Evolutionary conservation across 495 filamentous ascomycete species (phyloP).

Genomic region (Lindgomyces ingoldianus): DNA sequence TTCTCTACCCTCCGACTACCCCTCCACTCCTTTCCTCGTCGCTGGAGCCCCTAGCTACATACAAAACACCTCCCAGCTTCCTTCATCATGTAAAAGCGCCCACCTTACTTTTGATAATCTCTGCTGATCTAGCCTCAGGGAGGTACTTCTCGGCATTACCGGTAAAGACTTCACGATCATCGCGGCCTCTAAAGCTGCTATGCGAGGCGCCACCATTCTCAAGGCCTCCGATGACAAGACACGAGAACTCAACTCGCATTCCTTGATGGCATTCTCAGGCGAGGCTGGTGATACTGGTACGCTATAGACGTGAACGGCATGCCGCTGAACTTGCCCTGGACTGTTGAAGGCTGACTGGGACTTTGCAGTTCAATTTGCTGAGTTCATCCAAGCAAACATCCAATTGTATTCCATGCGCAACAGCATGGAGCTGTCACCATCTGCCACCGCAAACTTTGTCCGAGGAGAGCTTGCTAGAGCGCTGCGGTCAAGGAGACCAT

Average conservation of each 20-base stretch:
- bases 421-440: conserved; percentile 81
- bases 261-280: conserved; percentile 92
- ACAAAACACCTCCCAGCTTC: conserved; percentile 11
- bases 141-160: conserved; percentile 96
- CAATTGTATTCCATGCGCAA: conserved; percentile 99
- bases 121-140: conserved; percentile 57
- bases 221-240: conserved; percentile 98
- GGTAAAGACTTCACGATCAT: conserved; percentile 99
- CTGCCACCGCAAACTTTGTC: conserved; percentile 87
- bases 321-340: not conserved
- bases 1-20: no score
- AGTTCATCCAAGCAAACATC: conserved; percentile 98
- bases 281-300: conserved; percentile 95
- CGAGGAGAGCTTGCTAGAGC: conserved; percentile 87
- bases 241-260: conserved; percentile 82
- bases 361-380: conserved; percentile 88
- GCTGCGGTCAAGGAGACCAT: conserved; percentile 86
- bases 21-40: not conserved
- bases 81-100: conserved; percentile 22
- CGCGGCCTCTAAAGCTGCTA: conserved; percentile 94
- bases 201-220: conserved; percentile 94
- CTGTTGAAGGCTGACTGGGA: not conserved
- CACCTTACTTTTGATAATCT: not conserved
- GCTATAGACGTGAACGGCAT: conserved; percentile 15
- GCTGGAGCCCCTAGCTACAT: conserved; percentile 12